Evolutionary conservation across 2,329 filamentous ascomycete genomes (phyloP).

Genomic region (Trichoderma sp.): DNA sequence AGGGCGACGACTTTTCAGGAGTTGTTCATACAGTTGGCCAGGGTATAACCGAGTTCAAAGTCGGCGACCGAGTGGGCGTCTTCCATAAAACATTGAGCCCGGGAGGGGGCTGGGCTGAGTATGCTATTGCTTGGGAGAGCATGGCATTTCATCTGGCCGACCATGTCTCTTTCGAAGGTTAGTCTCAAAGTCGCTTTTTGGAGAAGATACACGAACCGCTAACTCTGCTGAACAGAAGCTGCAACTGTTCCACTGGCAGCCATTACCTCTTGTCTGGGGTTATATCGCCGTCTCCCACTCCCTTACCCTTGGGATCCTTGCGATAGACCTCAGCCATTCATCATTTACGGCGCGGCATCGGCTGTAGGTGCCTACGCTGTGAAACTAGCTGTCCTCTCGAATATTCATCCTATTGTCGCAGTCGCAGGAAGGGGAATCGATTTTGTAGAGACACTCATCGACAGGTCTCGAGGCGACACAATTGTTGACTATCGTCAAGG

Average conservation of each 20-base stretch:
- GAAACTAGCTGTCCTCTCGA: constrained; percentile 49
- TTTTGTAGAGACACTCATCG: constrained; percentile 22
- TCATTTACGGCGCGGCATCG: constrained; percentile 52
- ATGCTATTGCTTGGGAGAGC: constrained; percentile 53
- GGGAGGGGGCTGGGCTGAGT: constrained; percentile 57
- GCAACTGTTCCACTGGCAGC: constrained; percentile 29
- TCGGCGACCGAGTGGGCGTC: constrained; percentile 44
- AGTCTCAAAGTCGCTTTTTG: neutral
- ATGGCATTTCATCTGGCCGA: constrained; percentile 55
- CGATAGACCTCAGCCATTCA: constrained; percentile 14
- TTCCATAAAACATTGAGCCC: constrained; percentile 37
- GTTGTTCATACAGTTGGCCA: constrained; percentile 25
- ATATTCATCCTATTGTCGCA: constrained; percentile 58
- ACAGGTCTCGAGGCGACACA: constrained; percentile 23
- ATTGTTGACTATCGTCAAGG: constrained; percentile 26
- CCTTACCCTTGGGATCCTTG: neutral
- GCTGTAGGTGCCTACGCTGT: constrained; percentile 58
- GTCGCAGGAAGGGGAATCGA: constrained; percentile 45
- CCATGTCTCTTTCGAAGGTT: constrained; percentile 46
- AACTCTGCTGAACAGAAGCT: neutral
- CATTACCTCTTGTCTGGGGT: constrained; percentile 47
- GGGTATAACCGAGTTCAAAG: constrained; percentile 23
- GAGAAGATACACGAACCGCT: neutral
- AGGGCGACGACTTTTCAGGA: constrained; percentile 30
- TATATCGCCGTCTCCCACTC: constrained; percentile 10